Base-by-base conservation (phyloP, 495 filamentous ascomycete species). In the Tuber borchii region DNA sequence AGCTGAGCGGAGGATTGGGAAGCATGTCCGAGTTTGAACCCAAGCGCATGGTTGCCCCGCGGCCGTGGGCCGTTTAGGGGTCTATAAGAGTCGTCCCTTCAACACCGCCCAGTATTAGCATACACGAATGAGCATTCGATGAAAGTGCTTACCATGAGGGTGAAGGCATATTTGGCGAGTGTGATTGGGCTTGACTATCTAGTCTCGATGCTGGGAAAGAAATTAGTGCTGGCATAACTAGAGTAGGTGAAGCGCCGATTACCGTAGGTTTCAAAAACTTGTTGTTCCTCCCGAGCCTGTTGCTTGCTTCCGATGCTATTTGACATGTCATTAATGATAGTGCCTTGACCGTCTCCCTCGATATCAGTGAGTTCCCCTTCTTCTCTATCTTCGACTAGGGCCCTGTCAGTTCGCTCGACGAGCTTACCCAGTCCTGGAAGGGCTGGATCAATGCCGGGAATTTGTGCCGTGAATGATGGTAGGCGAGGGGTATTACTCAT, bases 301-400 rank as follows among this genome's bases (percentile, higher is more conserved):
- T 79, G 78, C n/a, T 45, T 79, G 65, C 77, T 73, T 34, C 73
- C 61, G 65, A 31, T 31, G 56, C 56, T 34, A 65, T 65, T 65
- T 65, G 56, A 31, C 26, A 31, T 65, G 17, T 65, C 56, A 16
- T 65, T 34, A 65, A 65, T 34, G 56, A 65, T 65, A 34, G 56
- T 31, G 26, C 56, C 56, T 65, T 65, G 56, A 34, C 56, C 56
- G 14, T 31, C 56, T 16, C 56, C 56, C 61, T 79, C 78, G 69
- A 74, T 74, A 68, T 83, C 81, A 34, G 81, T 81, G 51, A 83
- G 78, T 70, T 83, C 81, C 37, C 81, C 81, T 79, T 83, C 81
- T 70, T 83, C 81, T 70, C 79, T 81, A 69, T 81, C 79, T 61
- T 80, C 79, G 44, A 51, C 78, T 19, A 34, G 70, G 20, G 48